phyloP scores from a whole-genome alignment of 768 basidiomycete genomes.

The Tremella fuciformis region DNA sequence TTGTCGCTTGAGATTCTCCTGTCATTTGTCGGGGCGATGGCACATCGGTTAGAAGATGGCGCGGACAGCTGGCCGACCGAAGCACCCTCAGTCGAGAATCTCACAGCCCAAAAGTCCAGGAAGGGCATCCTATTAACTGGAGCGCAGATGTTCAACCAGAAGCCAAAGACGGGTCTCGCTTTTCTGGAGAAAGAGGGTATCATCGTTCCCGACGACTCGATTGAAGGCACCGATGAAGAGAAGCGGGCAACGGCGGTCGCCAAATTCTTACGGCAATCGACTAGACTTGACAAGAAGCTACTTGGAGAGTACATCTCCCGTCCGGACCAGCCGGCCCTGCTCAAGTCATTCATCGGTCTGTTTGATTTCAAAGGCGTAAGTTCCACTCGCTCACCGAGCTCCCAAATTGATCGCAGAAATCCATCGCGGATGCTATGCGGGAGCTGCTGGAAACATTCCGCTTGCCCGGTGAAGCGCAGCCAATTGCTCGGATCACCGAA shows the following conservation, averaged over 20 bases:
- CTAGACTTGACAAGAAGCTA: constrained; percentile 83
- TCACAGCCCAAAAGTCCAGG: constrained; percentile 67
- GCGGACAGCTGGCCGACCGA: constrained; percentile 61
- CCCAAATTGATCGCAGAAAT: constrained; percentile 62
- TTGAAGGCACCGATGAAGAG: constrained; percentile 31
- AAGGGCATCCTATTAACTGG: constrained; percentile 83
- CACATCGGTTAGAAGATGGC: constrained; percentile 60
- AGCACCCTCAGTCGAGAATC: constrained; percentile 63
- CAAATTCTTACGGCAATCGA: constrained; percentile 76
- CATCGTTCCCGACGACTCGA: constrained; percentile 54
- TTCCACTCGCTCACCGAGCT: background rate
- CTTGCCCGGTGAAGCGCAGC: constrained; percentile 90
- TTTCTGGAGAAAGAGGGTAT: constrained; percentile 92
- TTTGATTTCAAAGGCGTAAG: constrained; percentile 86
- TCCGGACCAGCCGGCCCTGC: constrained; percentile 76
- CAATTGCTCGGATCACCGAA: constrained; percentile 89
- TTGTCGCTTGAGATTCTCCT: constrained; percentile 84
- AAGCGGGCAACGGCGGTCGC: constrained; percentile 59
- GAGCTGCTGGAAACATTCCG: constrained; percentile 90
- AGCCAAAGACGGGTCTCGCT: constrained; percentile 83
- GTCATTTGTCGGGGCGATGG: constrained; percentile 84
- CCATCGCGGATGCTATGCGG: constrained; percentile 90
- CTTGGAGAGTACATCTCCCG: constrained; percentile 90
- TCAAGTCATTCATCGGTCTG: constrained; percentile 79
- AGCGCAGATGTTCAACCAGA: constrained; percentile 80